Conservation (phyloP, 495 filamentous ascomycete genomes). For the Aspergillus heteromorphus region DNA sequence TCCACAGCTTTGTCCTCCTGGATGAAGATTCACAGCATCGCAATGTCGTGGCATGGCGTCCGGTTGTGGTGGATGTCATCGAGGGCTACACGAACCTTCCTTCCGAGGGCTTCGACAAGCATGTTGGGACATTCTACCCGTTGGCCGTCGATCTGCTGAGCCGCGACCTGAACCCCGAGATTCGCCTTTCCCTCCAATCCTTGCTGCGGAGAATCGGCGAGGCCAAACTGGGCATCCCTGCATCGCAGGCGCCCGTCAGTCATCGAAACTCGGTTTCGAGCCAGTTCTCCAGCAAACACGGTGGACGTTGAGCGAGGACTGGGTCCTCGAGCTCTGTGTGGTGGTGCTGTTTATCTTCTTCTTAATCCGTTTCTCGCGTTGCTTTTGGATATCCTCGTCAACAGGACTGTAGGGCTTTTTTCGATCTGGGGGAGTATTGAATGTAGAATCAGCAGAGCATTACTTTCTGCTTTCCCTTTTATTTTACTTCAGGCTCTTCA, state of each 20-base stretch:
- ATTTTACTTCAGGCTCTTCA: not conserved
- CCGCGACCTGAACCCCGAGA: conserved; percentile 72
- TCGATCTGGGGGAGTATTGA: conserved; percentile 11
- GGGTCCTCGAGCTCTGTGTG: not conserved
- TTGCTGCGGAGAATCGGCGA: conserved; percentile 79
- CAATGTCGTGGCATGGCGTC: conserved; percentile 93
- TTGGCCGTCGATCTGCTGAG: conserved; percentile 75
- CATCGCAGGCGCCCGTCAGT: conserved; percentile 32
- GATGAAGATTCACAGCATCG: conserved; percentile 94
- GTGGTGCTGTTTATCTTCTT: not conserved
- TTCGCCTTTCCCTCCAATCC: conserved; percentile 68
- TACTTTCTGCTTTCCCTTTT: conserved; percentile 21
- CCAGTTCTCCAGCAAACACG: conserved; percentile 26
- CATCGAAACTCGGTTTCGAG: conserved; percentile 41
- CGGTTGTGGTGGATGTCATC: conserved; percentile 95
- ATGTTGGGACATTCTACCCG: conserved; percentile 80
- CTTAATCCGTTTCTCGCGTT: conserved; percentile 13
- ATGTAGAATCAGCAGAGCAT: conserved; percentile 28
- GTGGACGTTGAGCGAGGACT: conserved; percentile 18
- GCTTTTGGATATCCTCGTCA: conserved; percentile 32
- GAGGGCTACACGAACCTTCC: conserved; percentile 91
- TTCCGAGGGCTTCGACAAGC: conserved; percentile 69
- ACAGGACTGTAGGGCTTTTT: conserved; percentile 9
- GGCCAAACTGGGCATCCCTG: conserved; percentile 62
- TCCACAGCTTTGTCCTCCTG: conserved; percentile 71